A percentile compares a stretch with the other conserved stretches of the same genome.
phyloP scores from a whole-genome alignment of 2,329 filamentous ascomycete species.

The Emmonsiellopsis sp. region DNA sequence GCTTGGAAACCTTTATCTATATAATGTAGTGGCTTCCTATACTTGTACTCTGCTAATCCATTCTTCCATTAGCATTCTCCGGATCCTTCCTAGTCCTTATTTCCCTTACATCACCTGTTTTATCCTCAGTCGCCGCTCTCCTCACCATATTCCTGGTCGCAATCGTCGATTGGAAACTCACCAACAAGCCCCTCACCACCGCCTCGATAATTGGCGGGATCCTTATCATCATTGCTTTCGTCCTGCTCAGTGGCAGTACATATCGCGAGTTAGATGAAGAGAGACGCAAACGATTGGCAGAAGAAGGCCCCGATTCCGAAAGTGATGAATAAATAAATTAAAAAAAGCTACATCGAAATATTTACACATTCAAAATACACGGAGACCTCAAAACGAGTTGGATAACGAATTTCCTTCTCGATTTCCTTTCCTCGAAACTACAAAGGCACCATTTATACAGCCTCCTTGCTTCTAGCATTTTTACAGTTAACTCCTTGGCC shows the following conservation, averaged over 20 bases:
- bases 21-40: slow-evolving; percentile 4
- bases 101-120: slow-evolving; percentile 80
- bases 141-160: slow-evolving; percentile 96
- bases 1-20: not conserved
- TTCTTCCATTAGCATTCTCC: slow-evolving; percentile 54
- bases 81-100: slow-evolving; percentile 91
- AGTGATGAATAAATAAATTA: slow-evolving; percentile 28
- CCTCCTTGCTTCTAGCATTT: too few relatives aligned
- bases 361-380: too few relatives aligned
- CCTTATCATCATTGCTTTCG: slow-evolving; percentile 80
- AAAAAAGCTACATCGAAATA: too few relatives aligned
- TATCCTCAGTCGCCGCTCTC: slow-evolving; percentile 84
- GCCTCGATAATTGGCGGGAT: slow-evolving; percentile 74
- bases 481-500: too few relatives aligned
- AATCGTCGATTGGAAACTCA: slow-evolving; percentile 78
- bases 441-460: too few relatives aligned
- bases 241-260: slow-evolving; percentile 81
- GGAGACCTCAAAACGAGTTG: too few relatives aligned
- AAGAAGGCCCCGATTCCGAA: slow-evolving; percentile 35
- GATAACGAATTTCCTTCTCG: not conserved
- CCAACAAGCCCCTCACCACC: slow-evolving; percentile 63
- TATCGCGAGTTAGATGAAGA: slow-evolving; percentile 91
- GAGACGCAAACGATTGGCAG: slow-evolving; percentile 47
- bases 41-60: not conserved
- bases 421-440: not conserved